Evolutionary conservation across 1,284 basidiomycete species (phyloP).

Genomic region (Trametes polyzona): DNA sequence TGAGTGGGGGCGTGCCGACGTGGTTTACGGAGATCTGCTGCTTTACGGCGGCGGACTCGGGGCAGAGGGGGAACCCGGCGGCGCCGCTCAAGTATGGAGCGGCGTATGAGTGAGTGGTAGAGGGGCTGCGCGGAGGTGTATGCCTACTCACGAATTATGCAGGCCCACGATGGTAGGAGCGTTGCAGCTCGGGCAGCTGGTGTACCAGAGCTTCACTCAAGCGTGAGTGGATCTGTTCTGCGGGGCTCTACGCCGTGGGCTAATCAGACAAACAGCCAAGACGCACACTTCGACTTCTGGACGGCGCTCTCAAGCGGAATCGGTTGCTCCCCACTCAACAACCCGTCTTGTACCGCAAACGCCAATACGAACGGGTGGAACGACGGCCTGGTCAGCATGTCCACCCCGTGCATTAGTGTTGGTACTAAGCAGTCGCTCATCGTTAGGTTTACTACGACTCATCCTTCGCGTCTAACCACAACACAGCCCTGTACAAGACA

Average conservation of each 20-base stretch:
- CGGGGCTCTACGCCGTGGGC: background rate
- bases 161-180: slow-evolving; percentile 32
- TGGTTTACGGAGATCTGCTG: slow-evolving; percentile 36
- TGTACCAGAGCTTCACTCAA: slow-evolving; percentile 31
- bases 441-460: slow-evolving; percentile 11
- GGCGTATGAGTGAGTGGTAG: slow-evolving; percentile 5
- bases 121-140: background rate
- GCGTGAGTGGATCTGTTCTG: slow-evolving; percentile 13
- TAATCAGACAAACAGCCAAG: slow-evolving; percentile 9
- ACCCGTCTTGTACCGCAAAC: slow-evolving; percentile 4
- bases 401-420: too few relatives aligned
- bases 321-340: slow-evolving; percentile 19
- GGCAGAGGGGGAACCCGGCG: slow-evolving; percentile 10
- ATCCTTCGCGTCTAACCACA: slow-evolving; percentile 2
- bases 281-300: slow-evolving; percentile 31
- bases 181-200: slow-evolving; percentile 31
- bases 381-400: slow-evolving; percentile 5
- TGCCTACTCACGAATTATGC: background rate
- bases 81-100: slow-evolving; percentile 16
- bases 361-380: slow-evolving; percentile 13
- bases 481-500: slow-evolving; percentile 8
- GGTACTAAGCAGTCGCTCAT: too few relatives aligned
- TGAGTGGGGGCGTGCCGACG: slow-evolving; percentile 28
- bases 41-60: slow-evolving; percentile 24
- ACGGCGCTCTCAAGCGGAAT: slow-evolving; percentile 33